Conservation (phyloP, 441 rosid species). For the Mallotus repandus region DNA sequence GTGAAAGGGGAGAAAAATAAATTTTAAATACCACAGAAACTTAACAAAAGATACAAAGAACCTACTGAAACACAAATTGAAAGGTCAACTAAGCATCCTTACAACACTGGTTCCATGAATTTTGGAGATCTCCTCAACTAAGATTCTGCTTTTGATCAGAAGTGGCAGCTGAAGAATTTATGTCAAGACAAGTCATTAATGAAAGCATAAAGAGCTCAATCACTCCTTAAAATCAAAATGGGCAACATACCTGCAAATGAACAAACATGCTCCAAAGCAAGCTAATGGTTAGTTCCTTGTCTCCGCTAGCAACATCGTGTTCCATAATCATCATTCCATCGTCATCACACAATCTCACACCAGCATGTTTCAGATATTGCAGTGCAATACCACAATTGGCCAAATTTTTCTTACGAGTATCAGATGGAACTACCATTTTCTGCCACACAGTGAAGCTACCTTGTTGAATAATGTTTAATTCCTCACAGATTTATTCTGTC, state of each 20-base stretch:
- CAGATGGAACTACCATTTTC: slow-evolving; percentile 80
- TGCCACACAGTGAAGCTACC: slow-evolving; percentile 33
- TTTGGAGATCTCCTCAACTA: slow-evolving; percentile 60
- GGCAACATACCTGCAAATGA: slow-evolving; percentile 65
- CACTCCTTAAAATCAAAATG: slow-evolving; percentile 12
- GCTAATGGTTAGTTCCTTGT: slow-evolving; percentile 77
- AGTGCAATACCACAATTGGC: slow-evolving; percentile 69
- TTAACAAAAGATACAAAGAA: neutral
- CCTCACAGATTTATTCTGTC: neutral
- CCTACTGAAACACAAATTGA: neutral
- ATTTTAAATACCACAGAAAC: neutral
- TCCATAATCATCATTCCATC: slow-evolving; percentile 60
- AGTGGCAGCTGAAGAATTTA: slow-evolving; percentile 70
- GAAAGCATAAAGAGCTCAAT: slow-evolving; percentile 12
- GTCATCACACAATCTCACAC: slow-evolving; percentile 62
- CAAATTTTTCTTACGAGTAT: slow-evolving; percentile 63
- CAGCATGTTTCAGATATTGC: slow-evolving; percentile 63
- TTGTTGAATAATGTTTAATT: slow-evolving; percentile 18
- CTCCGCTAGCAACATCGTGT: slow-evolving; percentile 77
- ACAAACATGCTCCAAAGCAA: slow-evolving; percentile 91
- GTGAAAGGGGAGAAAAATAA: slow-evolving; percentile 21
- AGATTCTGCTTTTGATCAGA: slow-evolving; percentile 49
- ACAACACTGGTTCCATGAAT: slow-evolving; percentile 51
- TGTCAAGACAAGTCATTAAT: slow-evolving; percentile 14
- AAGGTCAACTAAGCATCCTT: slow-evolving; percentile 30